A percentile compares a stretch with the other conserved stretches of the same genome.
Evolutionary conservation across 345 rosid species (phyloP).

Genomic region (Camelina neglecta): DNA sequence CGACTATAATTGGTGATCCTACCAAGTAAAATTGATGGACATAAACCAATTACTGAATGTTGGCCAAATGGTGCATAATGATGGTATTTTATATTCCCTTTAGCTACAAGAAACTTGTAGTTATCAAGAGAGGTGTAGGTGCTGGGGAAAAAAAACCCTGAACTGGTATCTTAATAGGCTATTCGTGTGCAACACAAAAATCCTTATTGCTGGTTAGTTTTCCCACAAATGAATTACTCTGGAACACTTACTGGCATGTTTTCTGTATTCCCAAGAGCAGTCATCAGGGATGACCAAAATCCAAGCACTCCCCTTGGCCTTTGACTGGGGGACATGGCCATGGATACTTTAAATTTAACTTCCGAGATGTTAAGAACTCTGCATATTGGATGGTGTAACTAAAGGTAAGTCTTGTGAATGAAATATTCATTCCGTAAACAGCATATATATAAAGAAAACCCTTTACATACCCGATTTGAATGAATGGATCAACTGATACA

Average conservation of each 20-base stretch:
- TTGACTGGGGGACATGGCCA: constrained; percentile 98
- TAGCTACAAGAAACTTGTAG: neutral
- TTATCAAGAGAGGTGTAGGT: constrained; percentile 11
- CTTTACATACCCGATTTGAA: constrained; percentile 79
- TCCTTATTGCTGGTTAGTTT: constrained; percentile 2
- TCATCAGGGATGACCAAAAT: constrained; percentile 98
- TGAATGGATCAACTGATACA: constrained; percentile 95
- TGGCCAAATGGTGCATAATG: constrained; percentile 16
- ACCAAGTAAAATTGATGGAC: neutral
- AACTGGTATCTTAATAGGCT: constrained; percentile 15
- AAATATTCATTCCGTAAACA: constrained; percentile 6
- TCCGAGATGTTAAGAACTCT: constrained; percentile 88
- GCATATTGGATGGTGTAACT: constrained; percentile 46
- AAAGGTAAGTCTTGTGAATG: constrained; percentile 9
- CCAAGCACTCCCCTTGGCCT: constrained; percentile 98
- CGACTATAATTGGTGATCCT: constrained; percentile 13
- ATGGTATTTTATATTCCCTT: neutral
- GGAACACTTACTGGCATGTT: constrained; percentile 84
- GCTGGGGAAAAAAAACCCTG: neutral
- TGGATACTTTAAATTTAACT: constrained; percentile 88
- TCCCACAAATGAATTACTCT: constrained; percentile 6
- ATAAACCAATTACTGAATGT: neutral
- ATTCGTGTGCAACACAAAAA: constrained; percentile 11
- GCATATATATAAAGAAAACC: constrained; percentile 11
- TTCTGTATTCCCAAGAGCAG: constrained; percentile 97